A percentile compares a stretch with the other conserved stretches of the same genome.
Conservation (phyloP, 306 rosid genomes). For the Dicorynia guianensis region DNA sequence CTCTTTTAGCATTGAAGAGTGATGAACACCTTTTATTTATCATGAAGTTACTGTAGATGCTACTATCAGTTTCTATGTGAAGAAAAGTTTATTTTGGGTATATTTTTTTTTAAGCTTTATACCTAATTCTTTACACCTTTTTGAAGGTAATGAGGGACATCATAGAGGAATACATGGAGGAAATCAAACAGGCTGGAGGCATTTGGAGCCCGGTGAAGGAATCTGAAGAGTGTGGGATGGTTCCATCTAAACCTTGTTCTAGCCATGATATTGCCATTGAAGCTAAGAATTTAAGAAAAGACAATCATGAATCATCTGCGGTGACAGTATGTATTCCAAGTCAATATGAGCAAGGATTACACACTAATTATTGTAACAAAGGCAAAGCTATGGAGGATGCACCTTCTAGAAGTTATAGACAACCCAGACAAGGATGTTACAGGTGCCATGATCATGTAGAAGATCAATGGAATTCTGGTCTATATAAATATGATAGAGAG, state of each 20-base stretch:
- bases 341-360: constrained; percentile 47
- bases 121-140: constrained; percentile 20
- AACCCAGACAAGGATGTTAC: constrained; percentile 45
- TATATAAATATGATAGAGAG: constrained; percentile 46
- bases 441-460: constrained; percentile 44
- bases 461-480: constrained; percentile 42
- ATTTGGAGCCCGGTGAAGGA: constrained; percentile 66
- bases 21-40: constrained; percentile 16
- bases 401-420: constrained; percentile 42
- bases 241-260: constrained; percentile 48
- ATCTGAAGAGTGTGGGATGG: constrained; percentile 47
- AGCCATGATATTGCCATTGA: constrained; percentile 41
- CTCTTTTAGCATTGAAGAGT: constrained; percentile 21
- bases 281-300: constrained; percentile 48
- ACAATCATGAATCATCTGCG: constrained; percentile 43
- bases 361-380: constrained; percentile 37
- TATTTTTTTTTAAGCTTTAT: constrained; percentile 6
- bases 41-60: constrained; percentile 7
- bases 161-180: constrained; percentile 87
- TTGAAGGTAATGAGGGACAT: constrained; percentile 80
- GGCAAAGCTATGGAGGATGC: constrained; percentile 43
- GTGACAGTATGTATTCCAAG: constrained; percentile 40
- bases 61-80: neutral
- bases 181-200: constrained; percentile 76
- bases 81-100: neutral